These are phyloP conservation scores for Epichloe festucae DNA, from an alignment of 2,329 filamentous ascomycete species.

Conservation along the genomic window DNA sequence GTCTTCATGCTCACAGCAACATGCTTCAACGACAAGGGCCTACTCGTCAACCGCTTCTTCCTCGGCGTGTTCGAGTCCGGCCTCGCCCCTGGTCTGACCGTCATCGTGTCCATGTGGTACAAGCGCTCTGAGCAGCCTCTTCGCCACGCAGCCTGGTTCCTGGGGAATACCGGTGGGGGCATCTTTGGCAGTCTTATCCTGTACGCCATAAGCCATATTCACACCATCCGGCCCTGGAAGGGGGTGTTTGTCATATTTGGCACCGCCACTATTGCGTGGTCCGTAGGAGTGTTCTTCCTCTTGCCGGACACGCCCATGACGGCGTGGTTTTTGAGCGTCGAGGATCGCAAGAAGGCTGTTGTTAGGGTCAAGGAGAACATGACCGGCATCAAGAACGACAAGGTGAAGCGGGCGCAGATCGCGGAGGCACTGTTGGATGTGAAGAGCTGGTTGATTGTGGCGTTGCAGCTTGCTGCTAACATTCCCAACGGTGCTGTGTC, in stretches of 20 bases:
- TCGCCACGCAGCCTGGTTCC: constrained; percentile 20
- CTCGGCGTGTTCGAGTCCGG: constrained; percentile 19
- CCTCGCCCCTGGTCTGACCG: constrained; percentile 17
- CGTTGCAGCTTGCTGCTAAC: constrained; percentile 13
- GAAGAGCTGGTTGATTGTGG: constrained; percentile 16
- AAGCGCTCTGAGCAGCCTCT: constrained; percentile 17
- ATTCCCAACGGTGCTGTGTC: constrained; percentile 19
- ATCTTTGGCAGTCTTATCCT: constrained; percentile 17
- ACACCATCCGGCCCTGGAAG: constrained; percentile 9
- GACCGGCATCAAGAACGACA: constrained; percentile 21
- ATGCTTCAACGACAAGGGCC: constrained; percentile 16
- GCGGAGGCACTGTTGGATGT: constrained; percentile 13
- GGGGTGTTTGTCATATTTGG: constrained; percentile 19
- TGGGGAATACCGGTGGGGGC: constrained; percentile 18
- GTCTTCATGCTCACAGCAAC: constrained; percentile 32
- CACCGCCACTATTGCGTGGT: constrained; percentile 11
- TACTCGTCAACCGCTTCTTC: constrained; percentile 20
- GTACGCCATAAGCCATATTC: constrained; percentile 19
- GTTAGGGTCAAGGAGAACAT: constrained; percentile 19
- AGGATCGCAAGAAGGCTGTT: constrained; percentile 18
- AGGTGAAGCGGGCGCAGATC: constrained; percentile 13
- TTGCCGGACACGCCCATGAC: constrained; percentile 14
- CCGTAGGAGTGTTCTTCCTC: constrained; percentile 9
- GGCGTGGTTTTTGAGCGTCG: constrained; percentile 15
- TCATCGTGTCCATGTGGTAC: constrained; percentile 23